Conservation (phyloP, 371 early-diverging fungal species). For the Apophysomyces sp. region DNA sequence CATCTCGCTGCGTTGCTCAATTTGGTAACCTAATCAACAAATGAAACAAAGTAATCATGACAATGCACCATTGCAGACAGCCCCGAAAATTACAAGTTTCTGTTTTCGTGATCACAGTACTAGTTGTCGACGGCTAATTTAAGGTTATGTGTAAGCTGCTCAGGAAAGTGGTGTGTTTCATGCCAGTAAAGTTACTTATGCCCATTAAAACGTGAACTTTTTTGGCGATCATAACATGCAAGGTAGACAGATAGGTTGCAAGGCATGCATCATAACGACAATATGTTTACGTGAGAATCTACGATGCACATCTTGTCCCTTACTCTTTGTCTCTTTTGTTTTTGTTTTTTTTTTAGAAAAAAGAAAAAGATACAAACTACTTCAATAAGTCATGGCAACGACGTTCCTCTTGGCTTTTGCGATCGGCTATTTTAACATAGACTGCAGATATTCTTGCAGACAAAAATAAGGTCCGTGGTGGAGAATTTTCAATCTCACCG, state of each 20-base stretch:
- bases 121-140: neutral
- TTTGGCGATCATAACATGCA: neutral
- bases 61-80: neutral
- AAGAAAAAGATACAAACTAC: neutral
- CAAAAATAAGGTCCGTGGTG: neutral
- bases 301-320: neutral
- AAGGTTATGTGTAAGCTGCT: neutral
- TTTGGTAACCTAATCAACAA: neutral
- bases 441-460: neutral
- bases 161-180: neutral
- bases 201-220: neutral
- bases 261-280: neutral
- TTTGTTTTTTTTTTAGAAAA: neutral
- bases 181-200: neutral
- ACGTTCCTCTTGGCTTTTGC: no score
- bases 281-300: neutral
- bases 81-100: neutral
- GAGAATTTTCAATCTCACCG: no score
- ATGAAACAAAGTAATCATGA: neutral
- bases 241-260: neutral
- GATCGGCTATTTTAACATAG: neutral
- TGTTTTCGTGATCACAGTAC: neutral
- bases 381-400: neutral
- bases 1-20: neutral
- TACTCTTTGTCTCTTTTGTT: neutral